Evolutionary conservation across 2,329 filamentous ascomycete genomes (phyloP).

Genomic region (Macrophomina tecta): DNA sequence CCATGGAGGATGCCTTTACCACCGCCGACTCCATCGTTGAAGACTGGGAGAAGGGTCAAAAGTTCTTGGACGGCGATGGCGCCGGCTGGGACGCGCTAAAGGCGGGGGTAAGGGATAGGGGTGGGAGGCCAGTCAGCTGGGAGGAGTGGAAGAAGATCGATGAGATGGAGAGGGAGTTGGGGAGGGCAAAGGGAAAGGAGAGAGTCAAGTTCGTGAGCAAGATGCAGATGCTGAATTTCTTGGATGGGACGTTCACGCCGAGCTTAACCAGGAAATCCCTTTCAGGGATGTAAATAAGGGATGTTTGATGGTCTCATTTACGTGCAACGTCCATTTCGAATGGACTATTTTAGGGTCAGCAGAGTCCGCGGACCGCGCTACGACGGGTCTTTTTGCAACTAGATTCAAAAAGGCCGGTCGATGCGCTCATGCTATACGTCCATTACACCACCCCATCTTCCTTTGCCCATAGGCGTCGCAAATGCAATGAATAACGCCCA

Average conservation of each 20-base stretch:
- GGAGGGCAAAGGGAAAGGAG: conserved; percentile 72
- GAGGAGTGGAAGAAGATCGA: conserved; percentile 87
- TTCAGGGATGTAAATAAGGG: no score
- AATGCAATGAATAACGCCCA: no score
- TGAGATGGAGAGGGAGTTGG: conserved; percentile 72
- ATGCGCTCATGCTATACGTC: no score
- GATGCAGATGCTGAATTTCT: conserved; percentile 62
- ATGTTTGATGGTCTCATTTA: no score
- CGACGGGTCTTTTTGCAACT: no score
- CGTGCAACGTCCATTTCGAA: no score
- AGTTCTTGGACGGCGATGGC: conserved; percentile 54
- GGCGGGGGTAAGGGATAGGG: conserved; percentile 61
- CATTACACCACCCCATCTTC: no score
- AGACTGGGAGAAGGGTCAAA: conserved; percentile 68
- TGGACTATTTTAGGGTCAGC: no score
- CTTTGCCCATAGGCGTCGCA: no score
- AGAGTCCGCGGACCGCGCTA: no score
- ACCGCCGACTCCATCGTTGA: conserved; percentile 81
- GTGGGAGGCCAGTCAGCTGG: conserved; percentile 75
- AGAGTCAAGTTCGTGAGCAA: conserved; percentile 71
- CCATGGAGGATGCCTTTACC: conserved; percentile 91
- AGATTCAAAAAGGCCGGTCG: no score
- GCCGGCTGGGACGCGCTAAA: conserved; percentile 80
- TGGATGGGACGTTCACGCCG: conserved; percentile 35
- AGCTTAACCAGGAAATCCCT: no score